These are phyloP conservation scores for Hypoxylon sp. DNA, from an alignment of 2,329 filamentous ascomycete genomes.

Conservation along the genomic window DNA sequence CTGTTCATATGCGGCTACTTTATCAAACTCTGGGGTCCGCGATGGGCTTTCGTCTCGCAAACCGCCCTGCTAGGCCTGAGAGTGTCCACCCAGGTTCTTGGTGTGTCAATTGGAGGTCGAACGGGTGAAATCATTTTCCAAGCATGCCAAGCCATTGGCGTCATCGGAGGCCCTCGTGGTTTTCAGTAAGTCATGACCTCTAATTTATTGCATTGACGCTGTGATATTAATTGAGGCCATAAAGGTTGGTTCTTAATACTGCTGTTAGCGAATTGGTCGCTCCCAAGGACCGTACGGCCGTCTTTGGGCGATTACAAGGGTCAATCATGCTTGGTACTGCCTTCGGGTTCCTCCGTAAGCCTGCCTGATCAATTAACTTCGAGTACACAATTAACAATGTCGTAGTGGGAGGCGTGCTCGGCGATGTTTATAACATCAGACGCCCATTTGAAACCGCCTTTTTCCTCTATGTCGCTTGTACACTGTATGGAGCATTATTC, in stretches of 20 bases:
- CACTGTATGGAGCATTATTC: conserved; percentile 59
- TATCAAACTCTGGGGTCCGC: conserved; percentile 76
- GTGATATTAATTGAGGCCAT: conserved; percentile 12
- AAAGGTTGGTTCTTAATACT: conserved; percentile 73
- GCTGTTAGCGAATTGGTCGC: conserved; percentile 76
- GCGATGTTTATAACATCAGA: conserved; percentile 73
- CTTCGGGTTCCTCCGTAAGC: conserved; percentile 71
- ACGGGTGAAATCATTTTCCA: conserved; percentile 78
- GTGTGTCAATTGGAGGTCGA: conserved; percentile 72
- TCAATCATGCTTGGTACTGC: conserved; percentile 77
- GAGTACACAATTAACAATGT: conserved; percentile 8
- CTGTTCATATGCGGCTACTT: conserved; percentile 77
- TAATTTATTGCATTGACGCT: background rate
- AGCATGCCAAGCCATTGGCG: conserved; percentile 75
- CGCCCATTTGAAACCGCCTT: conserved; percentile 76
- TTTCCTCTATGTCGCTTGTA: conserved; percentile 65
- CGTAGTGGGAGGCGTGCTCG: conserved; percentile 73
- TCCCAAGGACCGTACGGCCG: conserved; percentile 71
- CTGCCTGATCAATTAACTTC: background rate
- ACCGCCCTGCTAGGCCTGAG: conserved; percentile 75
- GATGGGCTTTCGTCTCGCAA: conserved; percentile 73
- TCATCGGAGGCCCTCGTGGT: conserved; percentile 77
- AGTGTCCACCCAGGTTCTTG: conserved; percentile 74
- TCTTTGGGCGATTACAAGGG: conserved; percentile 75
- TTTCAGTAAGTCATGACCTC: conserved; percentile 63